phyloP scores from a whole-genome alignment of 2,329 filamentous ascomycete species.

The Aspergillus tamarii region DNA sequence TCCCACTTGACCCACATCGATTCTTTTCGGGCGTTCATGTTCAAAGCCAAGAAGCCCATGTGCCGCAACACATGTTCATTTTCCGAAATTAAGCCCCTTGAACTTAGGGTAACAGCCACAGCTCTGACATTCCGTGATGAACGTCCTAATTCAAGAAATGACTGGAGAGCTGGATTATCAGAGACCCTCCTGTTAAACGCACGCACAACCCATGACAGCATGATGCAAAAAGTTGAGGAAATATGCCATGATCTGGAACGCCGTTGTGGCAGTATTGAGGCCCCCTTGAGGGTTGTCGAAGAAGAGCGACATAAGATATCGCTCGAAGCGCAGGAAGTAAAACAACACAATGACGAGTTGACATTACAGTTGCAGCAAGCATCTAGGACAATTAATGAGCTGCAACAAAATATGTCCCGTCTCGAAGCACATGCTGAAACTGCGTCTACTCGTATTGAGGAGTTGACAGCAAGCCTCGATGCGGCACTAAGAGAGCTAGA shows the following conservation, averaged over 20 bases:
- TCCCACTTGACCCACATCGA: constrained; percentile 10
- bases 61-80: constrained; percentile 22
- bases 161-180: constrained; percentile 55
- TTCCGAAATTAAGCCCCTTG: constrained; percentile 12
- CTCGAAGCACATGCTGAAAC: constrained; percentile 41
- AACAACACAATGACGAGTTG: constrained; percentile 39
- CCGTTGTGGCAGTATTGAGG: constrained; percentile 59
- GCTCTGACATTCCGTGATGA: constrained; percentile 17
- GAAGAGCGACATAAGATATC: constrained; percentile 38
- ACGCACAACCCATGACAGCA: constrained; percentile 48
- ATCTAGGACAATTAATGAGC: constrained; percentile 37
- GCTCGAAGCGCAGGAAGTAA: constrained; percentile 40
- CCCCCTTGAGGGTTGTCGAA: constrained; percentile 51
- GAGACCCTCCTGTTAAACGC: constrained; percentile 49
- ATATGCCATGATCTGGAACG: constrained; percentile 60
- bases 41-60: constrained; percentile 16
- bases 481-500: constrained; percentile 42
- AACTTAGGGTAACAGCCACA: constrained; percentile 15
- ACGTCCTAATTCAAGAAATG: constrained; percentile 34
- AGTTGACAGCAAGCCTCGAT: constrained; percentile 38
- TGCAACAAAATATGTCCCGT: constrained; percentile 46
- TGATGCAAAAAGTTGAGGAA: constrained; percentile 54
- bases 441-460: constrained; percentile 42
- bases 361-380: constrained; percentile 42
- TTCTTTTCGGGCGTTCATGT: constrained; percentile 27